phyloP scores from a whole-genome alignment of 306 rosid species.

The Cucumis cinereus region DNA sequence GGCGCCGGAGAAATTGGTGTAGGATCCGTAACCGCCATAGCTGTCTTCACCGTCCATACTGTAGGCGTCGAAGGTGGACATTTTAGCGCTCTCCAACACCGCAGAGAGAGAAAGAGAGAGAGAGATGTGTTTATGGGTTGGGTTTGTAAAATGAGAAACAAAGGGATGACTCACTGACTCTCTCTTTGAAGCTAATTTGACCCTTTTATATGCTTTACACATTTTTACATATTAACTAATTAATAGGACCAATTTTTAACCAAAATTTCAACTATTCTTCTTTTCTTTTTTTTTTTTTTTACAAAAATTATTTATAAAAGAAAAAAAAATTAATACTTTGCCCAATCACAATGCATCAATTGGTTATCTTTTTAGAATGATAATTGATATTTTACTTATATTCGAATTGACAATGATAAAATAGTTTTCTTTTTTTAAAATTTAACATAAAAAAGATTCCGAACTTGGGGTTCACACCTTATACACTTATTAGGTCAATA shows the following conservation, averaged over 20 bases:
- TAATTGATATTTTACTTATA: too few relatives aligned
- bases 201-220: constrained; percentile 3
- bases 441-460: too few relatives aligned
- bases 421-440: too few relatives aligned
- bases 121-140: constrained; percentile 14
- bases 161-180: not conserved
- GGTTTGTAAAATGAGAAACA: not conserved
- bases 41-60: constrained; percentile 56
- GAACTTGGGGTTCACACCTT: too few relatives aligned
- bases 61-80: constrained; percentile 78
- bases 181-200: constrained; percentile 1
- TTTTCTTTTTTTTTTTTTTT: too few relatives aligned
- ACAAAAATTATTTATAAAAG: too few relatives aligned
- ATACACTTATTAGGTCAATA: too few relatives aligned
- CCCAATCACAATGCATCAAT: too few relatives aligned
- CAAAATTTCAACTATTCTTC: not conserved
- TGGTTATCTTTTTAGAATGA: too few relatives aligned
- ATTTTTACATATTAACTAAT: not conserved
- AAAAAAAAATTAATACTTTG: too few relatives aligned
- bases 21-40: constrained; percentile 57
- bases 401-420: too few relatives aligned
- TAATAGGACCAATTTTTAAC: too few relatives aligned
- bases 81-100: constrained; percentile 10
- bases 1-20: constrained; percentile 45
- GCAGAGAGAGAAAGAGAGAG: not conserved